Base-by-base conservation (phyloP, 83 land plant species). In the Picea engelmannii region DNA sequence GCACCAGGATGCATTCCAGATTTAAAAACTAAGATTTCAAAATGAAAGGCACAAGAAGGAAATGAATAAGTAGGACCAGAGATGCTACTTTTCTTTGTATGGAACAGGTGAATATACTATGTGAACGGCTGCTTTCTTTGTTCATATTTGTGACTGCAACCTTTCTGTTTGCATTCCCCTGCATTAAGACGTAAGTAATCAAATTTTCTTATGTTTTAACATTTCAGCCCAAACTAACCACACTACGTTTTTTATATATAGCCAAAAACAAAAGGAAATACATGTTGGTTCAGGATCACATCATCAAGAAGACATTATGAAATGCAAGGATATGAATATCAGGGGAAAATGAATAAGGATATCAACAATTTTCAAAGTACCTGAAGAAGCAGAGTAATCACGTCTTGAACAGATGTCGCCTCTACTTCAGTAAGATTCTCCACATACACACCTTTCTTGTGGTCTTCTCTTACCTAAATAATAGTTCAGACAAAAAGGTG, bases 121-220 rank as follows among this genome's bases (percentile, higher is more conserved):
- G 90, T 65, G 90, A 86, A 55, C 88, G 90, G 78, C 90, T 88
- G 81, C 90, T 88, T 79, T 86, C 90, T 55, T 81, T 73, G 76
- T 88, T 88, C 90, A 83, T 86, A 65, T 83, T 82, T 21, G 90
- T 86, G 4, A 86, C 76, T 9, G 89, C 90, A 21, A 88, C 90
- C 78, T 70, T 83, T 74, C 90, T 88, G 71, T 86, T 88, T 44
- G 88, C 80, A 76, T 85, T 82, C 9, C 90, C 90, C 90, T 88
- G 81, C 24, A 77, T 62, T 42, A 59, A 55, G 70, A 23, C 60
- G 55, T 78, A 78, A 61, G 66, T 5, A 27, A n/a, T 59, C 44
- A 78, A 78, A 18, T 18, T 59, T 25, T 35, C 80, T 27, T 78
- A 44, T 59, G 66, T n/a, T 73, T 73, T 73, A 16, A 73, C 25